Evolutionary conservation across 768 basidiomycete genomes (phyloP), one percentile per base, ranked within the genome.

Genomic region (Collybia mongolica): DNA sequence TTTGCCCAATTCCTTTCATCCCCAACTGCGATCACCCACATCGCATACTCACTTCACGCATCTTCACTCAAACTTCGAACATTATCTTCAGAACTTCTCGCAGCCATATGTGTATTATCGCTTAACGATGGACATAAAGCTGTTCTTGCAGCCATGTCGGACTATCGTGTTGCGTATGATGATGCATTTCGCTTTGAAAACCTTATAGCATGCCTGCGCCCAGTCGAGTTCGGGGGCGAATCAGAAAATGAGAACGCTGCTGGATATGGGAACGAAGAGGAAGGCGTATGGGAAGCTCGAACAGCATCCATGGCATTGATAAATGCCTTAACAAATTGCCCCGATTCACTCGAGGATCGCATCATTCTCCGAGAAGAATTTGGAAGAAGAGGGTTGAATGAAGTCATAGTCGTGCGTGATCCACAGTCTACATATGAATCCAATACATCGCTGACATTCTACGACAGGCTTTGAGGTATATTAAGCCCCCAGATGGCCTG

Each of bases 311-410:
- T 96, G 84, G 77, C 83, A 0, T 72, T 97, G 28, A 63, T 94
- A 55, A 94, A 93, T 62, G 86, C 91, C 1, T 59, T 96, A 18
- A 83, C 84, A 9, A 89, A 84, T 56, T 86, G 82, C 57, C 84
- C 88, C 0, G 83, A 91, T 43, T 76, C 77, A 2, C 65, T 96
- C 19, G 93, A 95, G 58, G 88, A 90, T 39, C 76, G 94, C 4
- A 77, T 93, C 22, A 54, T 85, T 50, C 71, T 96, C 15, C 75
- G 93, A 32, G 93, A 95, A 48, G 94, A 98, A 67, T 80, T 97
- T 48, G 73, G 79, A 6, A 74, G 92, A 29, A 72, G 93, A 56
- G 93, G 93, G 0, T 61, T 98, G 49, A 90, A 92, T 57, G 90
- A 96, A 63, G 76, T 80, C 35, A 81, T 95, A 49, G 85, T 88